Evolutionary conservation across 306 rosid species (phyloP).

Genomic region (Herpetospermum pedunculosum): DNA sequence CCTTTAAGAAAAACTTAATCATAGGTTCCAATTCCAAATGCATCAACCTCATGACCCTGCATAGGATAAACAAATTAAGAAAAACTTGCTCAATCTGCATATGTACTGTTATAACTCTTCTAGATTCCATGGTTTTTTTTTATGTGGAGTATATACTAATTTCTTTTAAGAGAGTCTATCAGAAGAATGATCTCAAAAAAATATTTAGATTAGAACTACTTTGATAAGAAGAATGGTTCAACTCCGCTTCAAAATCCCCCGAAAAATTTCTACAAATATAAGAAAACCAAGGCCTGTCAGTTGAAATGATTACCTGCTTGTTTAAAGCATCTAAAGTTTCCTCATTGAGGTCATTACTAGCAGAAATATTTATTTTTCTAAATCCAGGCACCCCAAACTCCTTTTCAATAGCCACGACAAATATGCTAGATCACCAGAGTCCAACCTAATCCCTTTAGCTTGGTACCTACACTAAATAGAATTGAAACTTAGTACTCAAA

Average conservation of each 20-base stretch:
- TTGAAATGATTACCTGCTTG: conserved; percentile 52
- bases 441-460: conserved; percentile 79
- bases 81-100: not conserved
- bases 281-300: not conserved
- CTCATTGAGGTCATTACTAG: conserved; percentile 93
- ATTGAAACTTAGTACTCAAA: not conserved
- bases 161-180: too few species aligned
- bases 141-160: too few species aligned
- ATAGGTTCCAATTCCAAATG: conserved; percentile 92
- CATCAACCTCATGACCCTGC: conserved; percentile 98
- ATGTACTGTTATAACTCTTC: not conserved
- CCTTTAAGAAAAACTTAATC: too few species aligned
- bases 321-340: conserved; percentile 94
- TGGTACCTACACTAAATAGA: conserved; percentile 40
- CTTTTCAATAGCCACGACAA: conserved; percentile 57
- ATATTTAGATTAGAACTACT: too few species aligned
- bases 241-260: too few species aligned
- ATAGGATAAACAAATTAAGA: conserved; percentile 7
- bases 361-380: conserved; percentile 56
- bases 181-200: too few species aligned
- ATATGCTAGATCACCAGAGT: conserved; percentile 94
- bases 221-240: too few species aligned
- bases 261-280: not conserved
- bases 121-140: too few species aligned
- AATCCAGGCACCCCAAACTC: conserved; percentile 57